Base-by-base conservation (phyloP, 1,284 basidiomycete species). In the Leccinum angustisporum region DNA sequence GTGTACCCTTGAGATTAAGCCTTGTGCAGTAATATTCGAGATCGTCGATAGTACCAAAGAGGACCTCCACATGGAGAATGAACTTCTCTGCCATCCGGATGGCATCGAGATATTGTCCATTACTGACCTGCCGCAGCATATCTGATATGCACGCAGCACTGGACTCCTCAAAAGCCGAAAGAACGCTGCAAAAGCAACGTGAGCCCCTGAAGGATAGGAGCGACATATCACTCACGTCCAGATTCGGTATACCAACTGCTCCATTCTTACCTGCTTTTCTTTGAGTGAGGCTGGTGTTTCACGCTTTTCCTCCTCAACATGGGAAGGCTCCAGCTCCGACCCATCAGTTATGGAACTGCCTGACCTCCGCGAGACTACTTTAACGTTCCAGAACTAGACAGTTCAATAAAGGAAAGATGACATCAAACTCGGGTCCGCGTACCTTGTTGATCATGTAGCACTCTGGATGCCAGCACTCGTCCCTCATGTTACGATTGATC, bases 371-470 rank as follows among this genome's bases (percentile, higher is more conserved):
- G 92, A 90, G 53, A 90, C 91, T 5, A 99, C 90, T 77, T 98
- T 97, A 77, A 98, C 96, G 75, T 98, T 98, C 97, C 97, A 99
- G 76, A 99, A 98, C 92, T 96, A 74, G 25, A 60, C 8, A 64
- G 58, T 56, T 63, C 50, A 60, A 68, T 69, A 25, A 71, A 48
- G 40, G 58, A 31, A n/a, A 10, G 60, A 66, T 54, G 25, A 25
- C 50, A 43, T 4, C 16, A 13, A 57, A 46, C 52, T 53, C 43
- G n/a, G 36, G 5, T 58, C 34, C 14, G 69, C 81, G 60, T 63
- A 94, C 94, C 83, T 97, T 98, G 79, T 98, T 97, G 70, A 99
- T 98, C 96, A 99, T 98, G 78, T 99, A 98, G 77, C 97, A 99
- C 78, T 99, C 97, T 56, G 97, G 97, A 83, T 99, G 97, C 97